Conservation (phyloP, 352 stramenopile genomes). For the Globisporangium polare region DNA sequence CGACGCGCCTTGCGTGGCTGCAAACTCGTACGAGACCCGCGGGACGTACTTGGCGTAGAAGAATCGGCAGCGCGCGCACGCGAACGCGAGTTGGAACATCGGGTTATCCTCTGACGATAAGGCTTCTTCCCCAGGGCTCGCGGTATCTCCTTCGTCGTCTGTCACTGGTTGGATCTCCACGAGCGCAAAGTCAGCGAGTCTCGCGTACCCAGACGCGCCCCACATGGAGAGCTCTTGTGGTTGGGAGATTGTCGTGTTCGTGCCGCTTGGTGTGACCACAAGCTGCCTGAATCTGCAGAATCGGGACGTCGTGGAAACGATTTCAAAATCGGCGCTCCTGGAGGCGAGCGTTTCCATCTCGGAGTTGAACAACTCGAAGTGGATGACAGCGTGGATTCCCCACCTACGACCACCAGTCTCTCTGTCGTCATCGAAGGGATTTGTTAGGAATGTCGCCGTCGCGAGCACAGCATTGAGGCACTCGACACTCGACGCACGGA, state of each 20-base stretch:
- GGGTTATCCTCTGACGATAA: neutral
- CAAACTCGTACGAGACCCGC: conserved; percentile 40
- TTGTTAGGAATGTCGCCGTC: conserved; percentile 3
- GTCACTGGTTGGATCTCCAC: neutral
- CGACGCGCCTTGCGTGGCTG: conserved; percentile 18
- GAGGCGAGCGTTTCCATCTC: conserved; percentile 12
- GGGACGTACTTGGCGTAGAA: conserved; percentile 27
- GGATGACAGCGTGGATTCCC: neutral
- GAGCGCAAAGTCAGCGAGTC: neutral
- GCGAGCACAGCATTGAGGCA: conserved; percentile 24
- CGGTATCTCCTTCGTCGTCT: neutral
- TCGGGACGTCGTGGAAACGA: neutral
- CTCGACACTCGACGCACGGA: conserved; percentile 16
- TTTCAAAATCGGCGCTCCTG: neutral
- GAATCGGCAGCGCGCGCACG: conserved; percentile 26
- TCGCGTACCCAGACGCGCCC: neutral
- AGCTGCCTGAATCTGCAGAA: conserved; percentile 6
- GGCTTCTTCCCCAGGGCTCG: neutral
- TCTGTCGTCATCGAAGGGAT: neutral
- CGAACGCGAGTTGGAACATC: conserved; percentile 21
- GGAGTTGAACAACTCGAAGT: conserved; percentile 11
- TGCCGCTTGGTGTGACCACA: neutral
- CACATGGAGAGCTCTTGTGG: neutral
- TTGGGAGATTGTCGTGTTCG: neutral
- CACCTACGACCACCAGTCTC: neutral